These are phyloP conservation scores for Pseudognaphalium luteoalbum DNA, from an alignment of 129 eudicot genomes.

Conservation along the genomic window DNA sequence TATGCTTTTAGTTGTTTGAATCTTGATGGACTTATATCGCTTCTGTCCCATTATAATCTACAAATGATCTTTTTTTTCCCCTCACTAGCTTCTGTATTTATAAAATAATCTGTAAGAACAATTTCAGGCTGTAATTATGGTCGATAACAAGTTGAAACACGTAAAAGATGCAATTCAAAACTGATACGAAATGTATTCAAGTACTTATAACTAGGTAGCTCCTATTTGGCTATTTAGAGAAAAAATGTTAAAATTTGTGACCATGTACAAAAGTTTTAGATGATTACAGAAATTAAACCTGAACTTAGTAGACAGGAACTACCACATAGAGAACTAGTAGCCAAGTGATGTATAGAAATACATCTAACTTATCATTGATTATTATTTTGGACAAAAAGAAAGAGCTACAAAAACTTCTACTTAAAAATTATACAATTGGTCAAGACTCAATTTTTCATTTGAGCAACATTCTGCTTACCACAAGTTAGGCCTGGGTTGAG, in stretches of 20 bases:
- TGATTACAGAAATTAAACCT: neutral
- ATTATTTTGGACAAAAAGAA: conserved; percentile 4
- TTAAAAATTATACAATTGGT: conserved; percentile 10
- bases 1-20: neutral
- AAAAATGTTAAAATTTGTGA: no score
- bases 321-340: neutral
- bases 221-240: neutral
- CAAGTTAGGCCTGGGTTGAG: conserved; percentile 20
- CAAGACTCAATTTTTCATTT: neutral
- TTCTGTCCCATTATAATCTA: no score
- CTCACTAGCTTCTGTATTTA: no score
- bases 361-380: neutral
- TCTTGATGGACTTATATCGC: neutral
- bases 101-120: no score
- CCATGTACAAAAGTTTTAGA: neutral
- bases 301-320: neutral
- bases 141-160: no score
- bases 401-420: conserved; percentile 19
- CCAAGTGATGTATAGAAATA: conserved; percentile 9
- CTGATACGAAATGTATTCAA: no score
- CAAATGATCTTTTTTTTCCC: no score
- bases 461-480: neutral
- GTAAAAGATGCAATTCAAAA: no score
- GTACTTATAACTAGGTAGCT: neutral
- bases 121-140: no score